These are phyloP conservation scores for Cyclocybe aegerita DNA, from an alignment of 768 basidiomycete genomes.

Conservation along the genomic window DNA sequence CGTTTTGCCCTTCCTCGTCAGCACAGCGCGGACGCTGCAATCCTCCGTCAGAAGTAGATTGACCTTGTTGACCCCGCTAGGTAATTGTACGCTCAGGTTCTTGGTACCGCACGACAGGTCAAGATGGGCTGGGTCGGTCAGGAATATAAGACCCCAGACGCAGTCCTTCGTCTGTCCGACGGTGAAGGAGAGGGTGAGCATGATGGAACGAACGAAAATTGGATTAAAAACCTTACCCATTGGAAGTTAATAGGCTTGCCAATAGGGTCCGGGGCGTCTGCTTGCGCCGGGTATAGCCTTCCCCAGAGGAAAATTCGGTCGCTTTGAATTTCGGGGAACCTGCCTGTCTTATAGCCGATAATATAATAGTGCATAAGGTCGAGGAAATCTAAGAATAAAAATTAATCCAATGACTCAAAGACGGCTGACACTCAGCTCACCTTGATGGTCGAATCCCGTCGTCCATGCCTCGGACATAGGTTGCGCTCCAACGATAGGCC, in stretches of 20 bases:
- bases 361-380: conserved; percentile 56
- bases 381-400: conserved; percentile 38
- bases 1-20: conserved; percentile 31
- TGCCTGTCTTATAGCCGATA: conserved; percentile 55
- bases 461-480: conserved; percentile 67
- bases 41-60: conserved; percentile 34
- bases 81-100: conserved; percentile 23
- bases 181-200: too few relatives aligned
- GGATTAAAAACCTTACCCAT: conserved; percentile 33
- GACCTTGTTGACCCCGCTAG: conserved; percentile 50
- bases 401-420: neutral
- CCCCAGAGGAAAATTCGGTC: conserved; percentile 59
- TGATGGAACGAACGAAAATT: neutral
- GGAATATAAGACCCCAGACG: conserved; percentile 54
- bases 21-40: conserved; percentile 17
- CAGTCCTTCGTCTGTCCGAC: conserved; percentile 47
- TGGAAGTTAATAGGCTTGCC: conserved; percentile 45
- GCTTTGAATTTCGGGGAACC: conserved; percentile 43
- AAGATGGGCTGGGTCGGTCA: conserved; percentile 42
- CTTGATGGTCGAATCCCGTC: conserved; percentile 49
- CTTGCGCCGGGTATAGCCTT: conserved; percentile 46
- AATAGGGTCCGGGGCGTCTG: conserved; percentile 37
- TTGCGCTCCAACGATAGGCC: conserved; percentile 59
- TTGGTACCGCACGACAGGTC: conserved; percentile 36
- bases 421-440: conserved; percentile 10